Conservation (phyloP, 768 basidiomycete genomes). For the Suillus discolor region DNA sequence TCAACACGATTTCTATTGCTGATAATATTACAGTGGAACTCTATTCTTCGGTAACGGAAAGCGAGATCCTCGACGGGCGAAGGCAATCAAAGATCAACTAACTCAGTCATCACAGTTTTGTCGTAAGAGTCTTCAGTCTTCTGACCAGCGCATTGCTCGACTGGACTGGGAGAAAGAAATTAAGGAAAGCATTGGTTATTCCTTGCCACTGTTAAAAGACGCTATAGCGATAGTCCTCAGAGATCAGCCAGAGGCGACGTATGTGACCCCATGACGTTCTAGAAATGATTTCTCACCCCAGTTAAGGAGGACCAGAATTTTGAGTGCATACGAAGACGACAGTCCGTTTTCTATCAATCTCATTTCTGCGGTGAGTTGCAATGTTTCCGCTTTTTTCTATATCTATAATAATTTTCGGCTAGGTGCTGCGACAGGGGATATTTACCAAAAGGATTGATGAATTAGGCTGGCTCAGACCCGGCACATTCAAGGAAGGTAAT, state of each 20-base stretch:
- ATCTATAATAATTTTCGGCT: slow-evolving; percentile 1
- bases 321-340: slow-evolving; percentile 54
- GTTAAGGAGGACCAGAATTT: slow-evolving; percentile 41
- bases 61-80: slow-evolving; percentile 29
- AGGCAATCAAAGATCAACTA: slow-evolving; percentile 30
- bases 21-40: slow-evolving; percentile 33
- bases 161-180: slow-evolving; percentile 27
- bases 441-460: slow-evolving; percentile 57
- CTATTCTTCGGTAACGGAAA: slow-evolving; percentile 31
- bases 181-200: slow-evolving; percentile 30
- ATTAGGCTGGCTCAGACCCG: slow-evolving; percentile 51
- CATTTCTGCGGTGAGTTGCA: slow-evolving; percentile 50
- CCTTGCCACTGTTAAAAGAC: slow-evolving; percentile 23
- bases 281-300: background rate
- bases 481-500: slow-evolving; percentile 41
- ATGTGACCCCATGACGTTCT: slow-evolving; percentile 12
- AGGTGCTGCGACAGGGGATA: slow-evolving; percentile 59
- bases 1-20: background rate
- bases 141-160: slow-evolving; percentile 24
- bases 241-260: slow-evolving; percentile 25
- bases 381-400: background rate
- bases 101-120: slow-evolving; percentile 25
- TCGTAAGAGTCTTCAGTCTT: slow-evolving; percentile 1
- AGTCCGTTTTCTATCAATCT: slow-evolving; percentile 59
- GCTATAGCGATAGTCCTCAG: slow-evolving; percentile 22